phyloP scores from a whole-genome alignment of 2,329 filamentous ascomycete species.

The Colletotrichum filicis region DNA sequence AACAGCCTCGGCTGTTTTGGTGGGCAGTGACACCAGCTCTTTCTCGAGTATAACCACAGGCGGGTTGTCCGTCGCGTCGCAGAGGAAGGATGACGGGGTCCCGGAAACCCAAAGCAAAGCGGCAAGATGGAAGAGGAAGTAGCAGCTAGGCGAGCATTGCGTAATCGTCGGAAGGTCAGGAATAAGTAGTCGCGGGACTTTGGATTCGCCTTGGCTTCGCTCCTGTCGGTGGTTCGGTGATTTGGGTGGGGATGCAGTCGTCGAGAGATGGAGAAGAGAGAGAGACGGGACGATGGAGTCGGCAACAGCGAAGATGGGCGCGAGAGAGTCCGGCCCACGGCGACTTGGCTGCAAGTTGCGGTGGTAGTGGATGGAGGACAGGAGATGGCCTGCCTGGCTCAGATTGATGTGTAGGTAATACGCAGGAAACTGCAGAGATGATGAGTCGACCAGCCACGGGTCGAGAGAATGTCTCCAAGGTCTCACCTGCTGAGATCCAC shows the following conservation, averaged over 20 bases:
- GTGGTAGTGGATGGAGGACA: neutral
- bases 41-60: neutral
- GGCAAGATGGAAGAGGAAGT: neutral
- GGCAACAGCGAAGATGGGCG: neutral
- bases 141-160: constrained; percentile 29
- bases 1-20: neutral
- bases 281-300: neutral
- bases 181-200: neutral
- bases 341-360: neutral
- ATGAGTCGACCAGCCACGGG: neutral
- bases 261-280: constrained; percentile 8
- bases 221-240: constrained; percentile 14
- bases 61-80: constrained; percentile 5
- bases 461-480: neutral
- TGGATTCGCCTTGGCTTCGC: constrained; percentile 5
- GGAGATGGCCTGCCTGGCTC: neutral
- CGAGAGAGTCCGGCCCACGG: neutral
- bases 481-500: neutral
- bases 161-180: constrained; percentile 1
- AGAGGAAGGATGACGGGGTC: constrained; percentile 14
- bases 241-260: constrained; percentile 9
- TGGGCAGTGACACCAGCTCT: neutral
- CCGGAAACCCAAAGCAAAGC: constrained; percentile 17
- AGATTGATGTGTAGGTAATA: neutral
- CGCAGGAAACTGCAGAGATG: neutral